Evolutionary conservation across 2,329 filamentous ascomycete genomes (phyloP).

Genomic region (Conoideocrella luteorostrata): DNA sequence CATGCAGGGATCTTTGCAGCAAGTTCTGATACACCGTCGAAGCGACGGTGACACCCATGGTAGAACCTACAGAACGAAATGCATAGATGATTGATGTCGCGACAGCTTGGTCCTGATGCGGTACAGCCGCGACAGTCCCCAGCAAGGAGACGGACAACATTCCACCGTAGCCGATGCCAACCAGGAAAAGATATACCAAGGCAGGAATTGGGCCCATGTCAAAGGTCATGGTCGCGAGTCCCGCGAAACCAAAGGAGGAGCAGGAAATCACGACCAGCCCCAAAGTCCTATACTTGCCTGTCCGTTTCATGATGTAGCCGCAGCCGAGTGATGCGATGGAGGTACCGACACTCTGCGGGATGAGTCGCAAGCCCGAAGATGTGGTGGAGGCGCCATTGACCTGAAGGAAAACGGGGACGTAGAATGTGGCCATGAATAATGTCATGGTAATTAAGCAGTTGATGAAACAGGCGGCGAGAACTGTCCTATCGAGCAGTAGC

Average conservation of each 20-base stretch:
- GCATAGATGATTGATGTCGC: slow-evolving; percentile 52
- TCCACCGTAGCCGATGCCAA: slow-evolving; percentile 62
- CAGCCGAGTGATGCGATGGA: slow-evolving; percentile 58
- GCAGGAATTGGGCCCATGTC: slow-evolving; percentile 43
- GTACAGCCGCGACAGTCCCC: slow-evolving; percentile 64
- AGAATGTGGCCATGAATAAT: slow-evolving; percentile 61
- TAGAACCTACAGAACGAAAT: slow-evolving; percentile 24
- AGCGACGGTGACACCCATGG: slow-evolving; percentile 38
- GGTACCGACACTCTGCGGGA: slow-evolving; percentile 61
- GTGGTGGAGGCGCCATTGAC: slow-evolving; percentile 60
- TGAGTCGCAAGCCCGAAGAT: slow-evolving; percentile 56
- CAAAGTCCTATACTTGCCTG: slow-evolving; percentile 59
- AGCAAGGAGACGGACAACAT: slow-evolving; percentile 72
- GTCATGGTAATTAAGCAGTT: slow-evolving; percentile 69
- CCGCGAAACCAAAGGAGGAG: slow-evolving; percentile 37
- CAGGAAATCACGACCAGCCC: slow-evolving; percentile 37
- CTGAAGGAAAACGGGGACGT: slow-evolving; percentile 71
- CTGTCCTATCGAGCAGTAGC: slow-evolving; percentile 62
- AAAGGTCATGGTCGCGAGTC: slow-evolving; percentile 25
- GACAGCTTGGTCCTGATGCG: neutral
- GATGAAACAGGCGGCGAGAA: slow-evolving; percentile 62
- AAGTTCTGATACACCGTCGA: slow-evolving; percentile 72
- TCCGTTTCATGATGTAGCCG: slow-evolving; percentile 66
- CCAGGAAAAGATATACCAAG: slow-evolving; percentile 45
- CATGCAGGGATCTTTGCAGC: slow-evolving; percentile 52